A percentile compares a stretch with the other conserved stretches of the same genome.
Conservation (phyloP, 2,329 filamentous ascomycete species). For the Nemania diffusa region DNA sequence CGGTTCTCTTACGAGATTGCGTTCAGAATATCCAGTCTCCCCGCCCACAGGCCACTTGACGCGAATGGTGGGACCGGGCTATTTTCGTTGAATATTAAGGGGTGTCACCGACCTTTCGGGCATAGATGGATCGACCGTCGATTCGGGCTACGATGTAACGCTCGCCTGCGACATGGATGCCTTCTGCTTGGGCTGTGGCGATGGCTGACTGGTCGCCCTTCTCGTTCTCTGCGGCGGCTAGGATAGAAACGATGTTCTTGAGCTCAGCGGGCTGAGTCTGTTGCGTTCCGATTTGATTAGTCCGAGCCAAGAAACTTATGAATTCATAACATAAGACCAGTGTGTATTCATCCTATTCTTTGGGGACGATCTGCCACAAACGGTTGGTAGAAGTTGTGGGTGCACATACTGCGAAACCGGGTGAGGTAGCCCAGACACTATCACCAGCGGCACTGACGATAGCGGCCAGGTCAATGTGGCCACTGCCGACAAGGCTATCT, state of each 20-base stretch:
- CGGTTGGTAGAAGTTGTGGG: not conserved
- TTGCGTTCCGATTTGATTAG: conserved; percentile 46
- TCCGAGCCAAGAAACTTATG: conserved; percentile 2
- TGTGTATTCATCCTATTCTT: not conserved
- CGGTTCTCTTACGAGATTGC: conserved; percentile 7
- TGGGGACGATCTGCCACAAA: not conserved
- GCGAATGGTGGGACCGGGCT: not conserved
- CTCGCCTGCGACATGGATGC: conserved; percentile 78
- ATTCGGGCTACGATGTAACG: conserved; percentile 82
- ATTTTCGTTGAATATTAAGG: not conserved
- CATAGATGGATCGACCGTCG: conserved; percentile 83
- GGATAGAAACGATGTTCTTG: conserved; percentile 65
- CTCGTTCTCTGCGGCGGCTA: conserved; percentile 54
- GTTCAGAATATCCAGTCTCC: not conserved
- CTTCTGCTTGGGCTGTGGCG: conserved; percentile 75
- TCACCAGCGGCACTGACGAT: conserved; percentile 85
- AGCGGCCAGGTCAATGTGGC: conserved; percentile 84
- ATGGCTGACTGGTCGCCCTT: conserved; percentile 52
- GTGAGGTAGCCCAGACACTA: conserved; percentile 78
- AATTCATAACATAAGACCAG: not conserved
- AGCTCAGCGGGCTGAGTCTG: conserved; percentile 69
- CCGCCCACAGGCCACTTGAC: not conserved
- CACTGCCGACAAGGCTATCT: conserved; percentile 79
- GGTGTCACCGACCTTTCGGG: conserved; percentile 75
- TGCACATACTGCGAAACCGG: conserved; percentile 77